Base-by-base conservation (phyloP, 768 basidiomycete genomes). In the Filobasidium floriforme region DNA sequence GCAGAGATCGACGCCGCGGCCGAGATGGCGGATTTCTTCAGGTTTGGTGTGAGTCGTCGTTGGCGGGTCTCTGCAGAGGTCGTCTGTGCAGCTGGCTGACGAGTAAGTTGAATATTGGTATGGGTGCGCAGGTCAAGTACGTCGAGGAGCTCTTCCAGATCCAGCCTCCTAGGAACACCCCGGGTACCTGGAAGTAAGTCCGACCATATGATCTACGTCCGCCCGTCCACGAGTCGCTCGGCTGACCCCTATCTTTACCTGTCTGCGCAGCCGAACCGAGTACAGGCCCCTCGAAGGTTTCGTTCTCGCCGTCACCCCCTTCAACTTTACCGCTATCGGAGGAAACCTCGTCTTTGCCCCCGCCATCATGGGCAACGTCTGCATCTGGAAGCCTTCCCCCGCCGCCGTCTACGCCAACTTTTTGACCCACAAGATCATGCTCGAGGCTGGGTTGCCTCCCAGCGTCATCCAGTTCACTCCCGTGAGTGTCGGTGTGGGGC, bases 1-100 rank as follows among this genome's bases (percentile, higher is more conserved):
- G 96, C 96, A 18, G 96, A 99, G 83, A 98, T 99, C 69, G 96
- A 99, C 78, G 91, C 96, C 63, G 96, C 92, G 19, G 94, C 96
- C 4, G 96, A 99, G 92, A 81, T 97, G 64, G 79, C 84, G 41
- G 96, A 99, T 80, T 99, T 99, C 83, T 86, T 97, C 80, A 85
- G 96, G 60, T 99, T 99, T 72, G 67, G 67, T 46, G 67, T 67
- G 60, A 61, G 60, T 61, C 9, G 57, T 22, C 57, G 4, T 15
- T 37, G 15, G 57, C 22, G 22, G 26, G 4, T 26, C 18, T 59
- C 6, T 15, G 32, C 22, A 3, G 32, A 6, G 15, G 22, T 59
- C 6, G 57, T 89, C 91, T 5, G 19, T 51, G 19, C 24, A 24
- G 46, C 12, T 51, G 19, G 46, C 46, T 51, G 46, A 18, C 12